These are phyloP conservation scores for Vitis riparia DNA, from an alignment of 164 flowering plant genomes.

Conservation along the genomic window DNA sequence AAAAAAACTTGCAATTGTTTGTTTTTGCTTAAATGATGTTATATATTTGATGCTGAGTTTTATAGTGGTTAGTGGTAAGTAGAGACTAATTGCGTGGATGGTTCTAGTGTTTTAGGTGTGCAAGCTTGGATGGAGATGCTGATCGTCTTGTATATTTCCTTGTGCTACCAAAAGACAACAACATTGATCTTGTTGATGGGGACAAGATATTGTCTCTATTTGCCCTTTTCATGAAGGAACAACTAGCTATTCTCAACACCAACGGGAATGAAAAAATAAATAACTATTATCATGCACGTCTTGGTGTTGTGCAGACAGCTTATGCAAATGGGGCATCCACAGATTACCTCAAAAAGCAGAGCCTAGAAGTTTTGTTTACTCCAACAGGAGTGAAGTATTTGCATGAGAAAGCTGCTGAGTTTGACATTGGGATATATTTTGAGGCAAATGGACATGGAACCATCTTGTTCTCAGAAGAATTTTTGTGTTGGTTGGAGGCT, in stretches of 20 bases:
- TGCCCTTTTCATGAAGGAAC: constrained; percentile 78
- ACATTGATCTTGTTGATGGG: constrained; percentile 66
- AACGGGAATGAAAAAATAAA: constrained; percentile 16
- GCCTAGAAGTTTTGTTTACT: constrained; percentile 73
- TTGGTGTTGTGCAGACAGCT: constrained; percentile 92
- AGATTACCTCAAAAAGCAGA: constrained; percentile 62
- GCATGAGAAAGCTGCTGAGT: constrained; percentile 87
- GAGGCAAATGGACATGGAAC: constrained; percentile 99
- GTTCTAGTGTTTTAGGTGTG: constrained; percentile 67
- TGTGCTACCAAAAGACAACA: constrained; percentile 25
- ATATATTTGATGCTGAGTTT: not conserved
- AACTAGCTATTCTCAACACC: constrained; percentile 44
- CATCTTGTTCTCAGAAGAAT: constrained; percentile 71
- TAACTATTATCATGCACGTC: constrained; percentile 30
- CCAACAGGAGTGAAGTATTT: constrained; percentile 93
- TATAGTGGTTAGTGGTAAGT: constrained; percentile 9
- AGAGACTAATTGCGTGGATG: constrained; percentile 23
- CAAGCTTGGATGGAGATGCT: constrained; percentile 83
- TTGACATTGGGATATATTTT: constrained; percentile 92
- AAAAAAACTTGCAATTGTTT: not conserved
- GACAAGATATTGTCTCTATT: constrained; percentile 73
- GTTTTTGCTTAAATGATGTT: not conserved
- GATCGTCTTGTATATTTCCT: constrained; percentile 70
- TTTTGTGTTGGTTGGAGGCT: constrained; percentile 59
- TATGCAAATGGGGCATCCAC: constrained; percentile 99